Evolutionary conservation across 2,329 filamentous ascomycete species (phyloP), one percentile per base, ranked within the genome.

Genomic region (Cryphonectria radicalis): DNA sequence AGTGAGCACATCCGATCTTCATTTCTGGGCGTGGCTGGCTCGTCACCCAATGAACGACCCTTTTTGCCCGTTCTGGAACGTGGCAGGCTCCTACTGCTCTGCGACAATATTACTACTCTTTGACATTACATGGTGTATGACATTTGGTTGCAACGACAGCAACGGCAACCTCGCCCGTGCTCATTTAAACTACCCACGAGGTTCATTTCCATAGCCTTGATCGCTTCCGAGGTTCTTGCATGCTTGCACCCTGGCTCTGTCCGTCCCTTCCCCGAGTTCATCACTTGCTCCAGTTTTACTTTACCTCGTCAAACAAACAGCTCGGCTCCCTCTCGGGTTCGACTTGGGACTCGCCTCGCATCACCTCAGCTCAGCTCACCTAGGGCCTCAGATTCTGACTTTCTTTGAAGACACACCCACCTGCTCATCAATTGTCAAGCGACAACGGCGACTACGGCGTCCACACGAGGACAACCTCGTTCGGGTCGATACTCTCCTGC

Each of bases 1-100:
- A 50, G 19, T n/a, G 46, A 22, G 46, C 46, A 50, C 46, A n/a
- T 50, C 46, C 59, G 59, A 62, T 62, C 59, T 62, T 62, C 59
- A 40, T 62, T 62, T n/a, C 59, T 62, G 59, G 59, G 28, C 59
- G 59, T 62, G 59, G 59, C 59, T 14, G 59, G 59, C 17, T 40
- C 59, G 55, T 62, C 22, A 8, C 59, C 59, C 35, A 62, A 35
- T 40, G 19, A 62, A 11, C 35, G 17, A n/a, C 25, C 32, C 32
- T n/a, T n/a, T 40, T 5, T 19, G 59, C 32, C 59, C 59, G 59
- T 14, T 10, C n/a, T 57, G 53, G 53, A 57, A 55, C 50, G 50
- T 55, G 13, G 50, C 25, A 28, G 13, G n/a, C 50, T 55, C n/a
- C 50, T 50, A n/a, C 43, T 64, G 25, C 37, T 46, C n/a, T 25